phyloP scores from a whole-genome alignment of 768 basidiomycete genomes.

The Phylloporus sp. region DNA sequence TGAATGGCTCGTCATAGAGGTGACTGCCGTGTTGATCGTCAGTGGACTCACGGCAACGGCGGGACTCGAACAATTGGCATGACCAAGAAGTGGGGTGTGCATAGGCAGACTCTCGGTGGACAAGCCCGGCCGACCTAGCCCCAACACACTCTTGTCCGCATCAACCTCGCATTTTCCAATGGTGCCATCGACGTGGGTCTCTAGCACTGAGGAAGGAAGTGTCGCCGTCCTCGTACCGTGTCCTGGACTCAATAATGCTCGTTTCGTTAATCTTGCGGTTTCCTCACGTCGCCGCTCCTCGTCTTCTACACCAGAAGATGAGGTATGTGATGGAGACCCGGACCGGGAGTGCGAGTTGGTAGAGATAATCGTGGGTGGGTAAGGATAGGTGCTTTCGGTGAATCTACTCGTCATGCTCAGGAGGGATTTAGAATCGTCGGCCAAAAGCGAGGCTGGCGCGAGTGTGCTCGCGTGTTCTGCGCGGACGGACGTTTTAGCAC shows the following conservation, averaged over 20 bases:
- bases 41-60: constrained; percentile 4
- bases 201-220: constrained; percentile 24
- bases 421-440: constrained; percentile 26
- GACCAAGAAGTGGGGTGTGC: constrained; percentile 4
- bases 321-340: constrained; percentile 13
- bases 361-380: constrained; percentile 18
- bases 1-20: neutral
- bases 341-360: constrained; percentile 18
- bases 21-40: neutral
- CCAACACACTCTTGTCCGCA: constrained; percentile 72
- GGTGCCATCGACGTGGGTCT: neutral
- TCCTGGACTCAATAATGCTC: constrained; percentile 20
- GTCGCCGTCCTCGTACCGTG: constrained; percentile 29
- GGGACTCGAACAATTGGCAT: neutral
- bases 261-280: constrained; percentile 16
- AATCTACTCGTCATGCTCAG: constrained; percentile 26
- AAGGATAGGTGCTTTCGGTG: constrained; percentile 27
- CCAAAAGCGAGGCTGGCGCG: constrained; percentile 15
- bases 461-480: constrained; percentile 15
- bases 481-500: constrained; percentile 10
- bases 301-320: constrained; percentile 19
- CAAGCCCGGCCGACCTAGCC: constrained; percentile 68
- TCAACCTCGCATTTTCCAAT: constrained; percentile 22
- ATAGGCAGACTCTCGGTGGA: constrained; percentile 66
- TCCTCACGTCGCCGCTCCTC: constrained; percentile 24